These are phyloP conservation scores for Pythium chondricola DNA, from an alignment of 352 stramenopile species.

Conservation along the genomic window DNA sequence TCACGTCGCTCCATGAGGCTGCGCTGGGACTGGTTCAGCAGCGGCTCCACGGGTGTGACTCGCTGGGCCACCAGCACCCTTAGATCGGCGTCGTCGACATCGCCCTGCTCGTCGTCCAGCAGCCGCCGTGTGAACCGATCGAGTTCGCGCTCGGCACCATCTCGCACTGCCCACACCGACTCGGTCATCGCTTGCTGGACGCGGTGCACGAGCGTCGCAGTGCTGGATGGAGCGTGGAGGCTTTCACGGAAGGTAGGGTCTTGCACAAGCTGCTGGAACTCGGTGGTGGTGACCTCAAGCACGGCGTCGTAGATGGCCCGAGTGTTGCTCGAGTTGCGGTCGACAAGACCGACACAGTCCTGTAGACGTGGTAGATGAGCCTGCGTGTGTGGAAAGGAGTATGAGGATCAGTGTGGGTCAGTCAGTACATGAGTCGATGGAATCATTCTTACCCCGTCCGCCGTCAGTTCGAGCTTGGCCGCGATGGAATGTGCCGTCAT, in stretches of 20 bases:
- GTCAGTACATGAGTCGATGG: too few relatives aligned
- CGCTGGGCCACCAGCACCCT: conserved; percentile 11
- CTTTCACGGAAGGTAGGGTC: neutral
- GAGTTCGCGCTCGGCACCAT: neutral
- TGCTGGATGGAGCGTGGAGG: neutral
- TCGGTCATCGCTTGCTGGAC: conserved; percentile 8
- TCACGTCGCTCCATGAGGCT: neutral
- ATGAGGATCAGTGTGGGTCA: too few relatives aligned
- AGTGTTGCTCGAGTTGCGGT: neutral
- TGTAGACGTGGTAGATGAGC: neutral
- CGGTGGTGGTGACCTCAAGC: neutral
- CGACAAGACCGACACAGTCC: neutral
- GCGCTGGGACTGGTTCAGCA: neutral
- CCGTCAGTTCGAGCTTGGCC: neutral
- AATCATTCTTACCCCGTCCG: neutral
- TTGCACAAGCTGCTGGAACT: neutral
- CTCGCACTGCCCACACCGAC: conserved; percentile 3
- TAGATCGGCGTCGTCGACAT: conserved; percentile 14
- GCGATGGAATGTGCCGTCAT: too few relatives aligned
- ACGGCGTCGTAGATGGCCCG: conserved; percentile 9
- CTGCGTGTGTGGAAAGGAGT: neutral
- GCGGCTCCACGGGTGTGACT: neutral
- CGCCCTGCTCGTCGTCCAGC: conserved; percentile 12
- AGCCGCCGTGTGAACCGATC: conserved; percentile 8
- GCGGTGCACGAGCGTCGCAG: neutral